A percentile compares a stretch with the other conserved stretches of the same genome.
Evolutionary conservation across 1,139 yeast genomes (phyloP).

Genomic region (Blastobotrys niveus): DNA sequence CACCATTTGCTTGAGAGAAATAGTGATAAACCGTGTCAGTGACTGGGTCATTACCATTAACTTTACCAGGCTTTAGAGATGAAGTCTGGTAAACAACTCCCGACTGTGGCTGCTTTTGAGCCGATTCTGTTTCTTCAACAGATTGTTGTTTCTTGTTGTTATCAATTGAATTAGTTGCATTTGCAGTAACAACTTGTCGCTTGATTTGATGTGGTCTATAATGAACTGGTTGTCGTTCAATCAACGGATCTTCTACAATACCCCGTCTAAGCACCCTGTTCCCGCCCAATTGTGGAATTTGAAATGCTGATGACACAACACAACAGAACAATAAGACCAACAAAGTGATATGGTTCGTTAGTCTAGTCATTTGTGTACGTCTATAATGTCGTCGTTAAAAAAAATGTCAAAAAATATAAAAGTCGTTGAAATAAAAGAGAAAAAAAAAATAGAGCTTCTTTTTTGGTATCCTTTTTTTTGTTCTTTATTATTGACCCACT

Average conservation of each 20-base stretch:
- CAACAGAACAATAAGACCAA: slow-evolving; percentile 5
- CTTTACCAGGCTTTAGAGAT: too few species aligned
- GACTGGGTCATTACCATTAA: slow-evolving; percentile 4
- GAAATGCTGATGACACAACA: slow-evolving; percentile 9
- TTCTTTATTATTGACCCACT: too few species aligned
- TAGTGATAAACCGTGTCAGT: slow-evolving; percentile 7
- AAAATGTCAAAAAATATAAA: slow-evolving; percentile 2
- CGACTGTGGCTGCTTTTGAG: too few species aligned
- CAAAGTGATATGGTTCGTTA: slow-evolving; percentile 3
- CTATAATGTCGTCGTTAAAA: not conserved
- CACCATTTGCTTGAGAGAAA: not conserved
- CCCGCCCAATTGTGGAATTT: slow-evolving; percentile 5
- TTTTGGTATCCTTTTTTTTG: not conserved
- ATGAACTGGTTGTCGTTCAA: slow-evolving; percentile 15
- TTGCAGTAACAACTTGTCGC: slow-evolving; percentile 18
- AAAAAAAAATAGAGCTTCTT: not conserved
- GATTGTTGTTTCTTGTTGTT: not conserved
- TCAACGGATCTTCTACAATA: slow-evolving; percentile 4
- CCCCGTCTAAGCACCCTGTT: slow-evolving; percentile 7
- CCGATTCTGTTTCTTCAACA: too few species aligned
- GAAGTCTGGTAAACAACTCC: too few species aligned
- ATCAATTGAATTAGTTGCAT: slow-evolving; percentile 1
- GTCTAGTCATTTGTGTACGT: slow-evolving; percentile 7
- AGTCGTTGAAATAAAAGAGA: not conserved
- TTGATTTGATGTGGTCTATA: slow-evolving; percentile 16